These are phyloP conservation scores for Eutypa lata DNA, from an alignment of 2,329 filamentous ascomycete species.

Conservation along the genomic window DNA sequence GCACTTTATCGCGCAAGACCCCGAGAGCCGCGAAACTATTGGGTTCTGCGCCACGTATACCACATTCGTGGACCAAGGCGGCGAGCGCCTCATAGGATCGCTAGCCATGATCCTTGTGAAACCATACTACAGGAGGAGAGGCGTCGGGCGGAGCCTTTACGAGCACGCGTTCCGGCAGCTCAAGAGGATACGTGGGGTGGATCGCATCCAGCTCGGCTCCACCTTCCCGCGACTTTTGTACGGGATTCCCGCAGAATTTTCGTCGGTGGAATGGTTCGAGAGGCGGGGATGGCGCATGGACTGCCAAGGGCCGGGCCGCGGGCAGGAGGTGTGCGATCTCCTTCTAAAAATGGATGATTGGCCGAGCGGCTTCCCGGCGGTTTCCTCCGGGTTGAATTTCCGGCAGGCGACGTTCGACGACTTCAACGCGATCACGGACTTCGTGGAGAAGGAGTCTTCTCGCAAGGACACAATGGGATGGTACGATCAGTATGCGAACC, in stretches of 20 bases:
- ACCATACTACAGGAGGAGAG: constrained; percentile 42
- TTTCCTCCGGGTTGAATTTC: constrained; percentile 39
- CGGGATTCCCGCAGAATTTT: constrained; percentile 44
- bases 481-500: constrained; percentile 56
- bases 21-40: constrained; percentile 39
- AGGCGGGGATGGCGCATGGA: constrained; percentile 52
- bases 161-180: constrained; percentile 48
- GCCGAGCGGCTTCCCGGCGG: constrained; percentile 35
- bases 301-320: constrained; percentile 40
- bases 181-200: constrained; percentile 47
- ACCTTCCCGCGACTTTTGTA: constrained; percentile 57
- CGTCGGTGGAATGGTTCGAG: constrained; percentile 49
- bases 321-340: constrained; percentile 52
- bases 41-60: constrained; percentile 61
- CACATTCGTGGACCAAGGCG: constrained; percentile 51
- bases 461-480: constrained; percentile 50
- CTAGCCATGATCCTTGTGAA: constrained; percentile 53
- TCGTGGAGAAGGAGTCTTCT: constrained; percentile 47
- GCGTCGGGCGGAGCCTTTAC: constrained; percentile 53
- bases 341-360: constrained; percentile 50
- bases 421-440: constrained; percentile 42
- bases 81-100: constrained; percentile 52
- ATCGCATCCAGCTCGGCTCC: constrained; percentile 53
- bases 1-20: constrained; percentile 55
- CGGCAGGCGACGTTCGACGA: constrained; percentile 44